Conservation (phyloP, 176 grass and related monocot species). For the Puya raimondii region DNA sequence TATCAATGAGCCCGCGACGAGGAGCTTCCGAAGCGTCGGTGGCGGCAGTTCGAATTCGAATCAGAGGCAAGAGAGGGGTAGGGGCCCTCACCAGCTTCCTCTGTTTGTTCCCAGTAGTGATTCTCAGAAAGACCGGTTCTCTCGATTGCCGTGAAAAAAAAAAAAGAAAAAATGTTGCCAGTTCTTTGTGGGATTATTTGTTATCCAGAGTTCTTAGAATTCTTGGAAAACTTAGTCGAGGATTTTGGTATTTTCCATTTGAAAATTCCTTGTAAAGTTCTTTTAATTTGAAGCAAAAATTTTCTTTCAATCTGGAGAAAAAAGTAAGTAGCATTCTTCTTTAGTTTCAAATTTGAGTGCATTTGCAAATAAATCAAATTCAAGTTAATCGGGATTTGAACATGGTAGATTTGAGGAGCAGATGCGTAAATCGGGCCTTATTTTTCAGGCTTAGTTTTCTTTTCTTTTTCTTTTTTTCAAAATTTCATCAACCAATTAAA, state of each 20-base stretch:
- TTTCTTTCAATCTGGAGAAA: no score
- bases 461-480: no score
- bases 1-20: constrained; percentile 33
- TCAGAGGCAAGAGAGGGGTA: constrained; percentile 26
- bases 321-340: no score
- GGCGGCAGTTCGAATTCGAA: constrained; percentile 20
- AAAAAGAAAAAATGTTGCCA: neutral
- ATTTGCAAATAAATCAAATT: no score
- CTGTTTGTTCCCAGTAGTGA: constrained; percentile 59
- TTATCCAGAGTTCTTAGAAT: neutral
- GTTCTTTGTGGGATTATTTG: neutral
- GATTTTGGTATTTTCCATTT: neutral
- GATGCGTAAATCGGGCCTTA: no score
- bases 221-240: neutral
- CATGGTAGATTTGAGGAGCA: no score
- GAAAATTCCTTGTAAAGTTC: neutral
- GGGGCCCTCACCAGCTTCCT: constrained; percentile 54
- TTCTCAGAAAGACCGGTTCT: constrained; percentile 41
- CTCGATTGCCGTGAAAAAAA: constrained; percentile 42
- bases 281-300: neutral
- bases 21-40: constrained; percentile 56
- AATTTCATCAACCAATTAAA: no score
- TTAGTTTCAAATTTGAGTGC: no score
- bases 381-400: no score
- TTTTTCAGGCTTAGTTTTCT: no score